Evolutionary conservation across 441 rosid species (phyloP).

Genomic region (Aquilaria agallochum): DNA sequence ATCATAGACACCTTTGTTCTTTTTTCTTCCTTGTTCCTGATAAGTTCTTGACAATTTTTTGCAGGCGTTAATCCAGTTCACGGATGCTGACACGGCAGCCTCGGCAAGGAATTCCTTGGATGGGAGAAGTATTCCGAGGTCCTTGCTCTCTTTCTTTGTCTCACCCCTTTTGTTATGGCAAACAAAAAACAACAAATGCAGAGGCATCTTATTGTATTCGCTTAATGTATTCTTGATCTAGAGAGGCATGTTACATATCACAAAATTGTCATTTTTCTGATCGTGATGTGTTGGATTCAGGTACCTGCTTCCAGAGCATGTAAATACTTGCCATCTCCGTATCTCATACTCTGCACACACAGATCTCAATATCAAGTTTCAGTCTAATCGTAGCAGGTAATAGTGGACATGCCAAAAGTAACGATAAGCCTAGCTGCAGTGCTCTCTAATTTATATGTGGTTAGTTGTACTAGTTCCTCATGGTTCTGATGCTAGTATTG

Average conservation of each 20-base stretch:
- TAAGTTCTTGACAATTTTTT: constrained; percentile 16
- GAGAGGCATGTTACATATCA: too few species aligned
- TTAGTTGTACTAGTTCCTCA: constrained; percentile 16
- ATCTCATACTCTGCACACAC: constrained; percentile 98
- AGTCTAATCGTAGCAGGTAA: constrained; percentile 99
- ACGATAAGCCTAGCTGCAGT: background rate
- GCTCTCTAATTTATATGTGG: constrained; percentile 10
- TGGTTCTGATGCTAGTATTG: constrained; percentile 3
- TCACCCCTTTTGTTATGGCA: background rate
- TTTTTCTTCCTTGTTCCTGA: constrained; percentile 10
- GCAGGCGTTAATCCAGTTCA: constrained; percentile 95
- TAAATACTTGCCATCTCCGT: constrained; percentile 71
- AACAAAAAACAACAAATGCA: too few species aligned
- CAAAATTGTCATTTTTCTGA: constrained; percentile 1
- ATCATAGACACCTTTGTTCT: constrained; percentile 1
- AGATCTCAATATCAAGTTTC: constrained; percentile 97
- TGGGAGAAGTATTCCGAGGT: constrained; percentile 98
- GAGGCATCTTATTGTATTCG: too few species aligned
- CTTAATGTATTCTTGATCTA: too few species aligned
- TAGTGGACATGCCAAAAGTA: constrained; percentile 8
- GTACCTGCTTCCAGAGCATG: constrained; percentile 91
- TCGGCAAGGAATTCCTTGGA: constrained; percentile 87
- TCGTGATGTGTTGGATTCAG: constrained; percentile 31
- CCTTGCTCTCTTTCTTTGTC: constrained; percentile 8
- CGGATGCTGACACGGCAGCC: constrained; percentile 89